These are phyloP conservation scores for Salix caprea DNA, from an alignment of 345 rosid genomes.

Conservation along the genomic window DNA sequence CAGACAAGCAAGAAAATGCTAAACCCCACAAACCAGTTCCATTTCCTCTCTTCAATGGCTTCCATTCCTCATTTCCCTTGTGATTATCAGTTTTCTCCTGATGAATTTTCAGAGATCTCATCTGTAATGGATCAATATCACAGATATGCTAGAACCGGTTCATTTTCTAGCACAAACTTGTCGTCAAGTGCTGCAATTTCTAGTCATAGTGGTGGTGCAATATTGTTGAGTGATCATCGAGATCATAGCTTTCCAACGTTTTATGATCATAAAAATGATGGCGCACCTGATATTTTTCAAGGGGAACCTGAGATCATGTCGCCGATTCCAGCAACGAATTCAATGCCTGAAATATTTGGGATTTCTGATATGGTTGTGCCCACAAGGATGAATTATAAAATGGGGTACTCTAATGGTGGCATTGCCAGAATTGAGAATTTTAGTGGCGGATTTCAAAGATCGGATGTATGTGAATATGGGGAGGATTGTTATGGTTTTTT, in stretches of 20 bases:
- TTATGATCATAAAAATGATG: background rate
- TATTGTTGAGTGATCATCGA: slow-evolving; percentile 10
- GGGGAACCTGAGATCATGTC: slow-evolving; percentile 21
- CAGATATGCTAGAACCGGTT: background rate
- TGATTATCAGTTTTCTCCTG: slow-evolving; percentile 37
- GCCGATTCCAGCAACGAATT: slow-evolving; percentile 7
- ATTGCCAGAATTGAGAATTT: slow-evolving; percentile 19
- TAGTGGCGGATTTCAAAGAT: slow-evolving; percentile 28
- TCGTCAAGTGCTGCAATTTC: slow-evolving; percentile 1
- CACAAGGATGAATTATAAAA: slow-evolving; percentile 27
- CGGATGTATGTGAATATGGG: slow-evolving; percentile 34
- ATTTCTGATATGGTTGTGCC: slow-evolving; percentile 34
- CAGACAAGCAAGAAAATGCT: background rate
- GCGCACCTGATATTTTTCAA: slow-evolving; percentile 2
- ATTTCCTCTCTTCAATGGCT: slow-evolving; percentile 32
- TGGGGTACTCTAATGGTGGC: slow-evolving; percentile 18
- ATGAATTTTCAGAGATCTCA: slow-evolving; percentile 33
- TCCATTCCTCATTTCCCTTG: slow-evolving; percentile 44
- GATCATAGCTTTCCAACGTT: slow-evolving; percentile 5
- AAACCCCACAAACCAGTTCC: background rate
- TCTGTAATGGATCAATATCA: slow-evolving; percentile 14
- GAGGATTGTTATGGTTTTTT: slow-evolving; percentile 45
- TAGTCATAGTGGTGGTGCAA: background rate
- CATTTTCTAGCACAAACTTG: slow-evolving; percentile 5
- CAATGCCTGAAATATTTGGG: slow-evolving; percentile 31